Conservation (phyloP, 2,329 filamentous ascomycete species). For the Dryadomyces sulphureus region DNA sequence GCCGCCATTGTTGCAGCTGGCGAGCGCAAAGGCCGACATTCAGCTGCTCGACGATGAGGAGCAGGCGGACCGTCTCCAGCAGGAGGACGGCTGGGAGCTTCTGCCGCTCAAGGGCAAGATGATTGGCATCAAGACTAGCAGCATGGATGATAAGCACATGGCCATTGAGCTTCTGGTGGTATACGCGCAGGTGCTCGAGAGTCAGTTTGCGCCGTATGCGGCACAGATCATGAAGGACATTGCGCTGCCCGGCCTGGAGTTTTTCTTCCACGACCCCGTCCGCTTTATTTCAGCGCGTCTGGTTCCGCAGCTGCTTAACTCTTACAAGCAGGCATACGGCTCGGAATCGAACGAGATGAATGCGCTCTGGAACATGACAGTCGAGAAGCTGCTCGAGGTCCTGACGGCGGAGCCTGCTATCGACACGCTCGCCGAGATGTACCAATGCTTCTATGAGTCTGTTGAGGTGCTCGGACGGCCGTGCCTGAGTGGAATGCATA, state of each 20-base stretch:
- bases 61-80: conserved; percentile 79
- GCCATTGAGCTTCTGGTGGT: conserved; percentile 97
- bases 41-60: conserved; percentile 92
- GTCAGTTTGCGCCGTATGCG: conserved; percentile 81
- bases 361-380: conserved; percentile 72
- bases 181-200: conserved; percentile 92
- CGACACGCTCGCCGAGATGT: conserved; percentile 96
- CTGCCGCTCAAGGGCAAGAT: conserved; percentile 95
- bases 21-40: conserved; percentile 91
- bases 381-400: conserved; percentile 85
- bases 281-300: conserved; percentile 89
- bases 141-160: conserved; percentile 97
- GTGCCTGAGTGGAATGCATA: conserved; percentile 62
- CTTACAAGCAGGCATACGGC: conserved; percentile 86
- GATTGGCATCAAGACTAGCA: conserved; percentile 94
- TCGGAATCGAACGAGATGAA: conserved; percentile 62
- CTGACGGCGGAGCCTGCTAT: conserved; percentile 88
- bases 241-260: conserved; percentile 79
- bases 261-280: conserved; percentile 99
- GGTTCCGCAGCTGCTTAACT: conserved; percentile 82
- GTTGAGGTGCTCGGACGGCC: conserved; percentile 85
- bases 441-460: conserved; percentile 98
- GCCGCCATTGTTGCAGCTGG: conserved; percentile 80
- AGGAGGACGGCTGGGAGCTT: conserved; percentile 94
- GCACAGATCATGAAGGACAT: conserved; percentile 93